A percentile compares a stretch with the other conserved stretches of the same genome.
Conservation (phyloP, 2,329 filamentous ascomycete species). For the Pseudogymnoascus sp. region DNA sequence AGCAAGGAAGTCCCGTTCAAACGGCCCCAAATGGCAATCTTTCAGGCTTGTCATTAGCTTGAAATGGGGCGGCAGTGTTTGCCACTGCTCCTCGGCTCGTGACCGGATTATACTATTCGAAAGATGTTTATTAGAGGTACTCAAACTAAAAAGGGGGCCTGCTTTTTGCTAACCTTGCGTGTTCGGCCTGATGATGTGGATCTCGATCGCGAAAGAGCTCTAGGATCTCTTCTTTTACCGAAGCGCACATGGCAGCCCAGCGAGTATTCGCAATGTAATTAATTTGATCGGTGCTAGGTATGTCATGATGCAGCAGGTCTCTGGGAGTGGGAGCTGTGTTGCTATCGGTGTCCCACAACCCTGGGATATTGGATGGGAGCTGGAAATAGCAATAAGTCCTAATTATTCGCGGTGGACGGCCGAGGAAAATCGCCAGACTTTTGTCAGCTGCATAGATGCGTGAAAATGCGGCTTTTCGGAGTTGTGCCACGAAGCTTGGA, state of each 20-base stretch:
- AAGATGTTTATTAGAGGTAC: neutral
- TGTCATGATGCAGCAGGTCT: conserved; percentile 16
- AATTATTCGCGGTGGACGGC: conserved; percentile 40
- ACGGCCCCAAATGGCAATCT: conserved; percentile 16
- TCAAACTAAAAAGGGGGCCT: neutral
- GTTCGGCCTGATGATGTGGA: conserved; percentile 10
- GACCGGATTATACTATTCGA: conserved; percentile 17
- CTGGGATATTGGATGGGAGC: conserved; percentile 21
- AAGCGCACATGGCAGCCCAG: conserved; percentile 28
- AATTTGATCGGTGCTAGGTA: neutral
- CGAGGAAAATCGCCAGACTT: conserved; percentile 42
- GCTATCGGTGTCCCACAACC: neutral
- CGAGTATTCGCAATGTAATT: conserved; percentile 22
- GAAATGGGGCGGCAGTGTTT: conserved; percentile 24
- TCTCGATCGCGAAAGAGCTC: conserved; percentile 24
- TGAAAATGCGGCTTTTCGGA: conserved; percentile 35
- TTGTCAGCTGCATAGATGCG: conserved; percentile 40
- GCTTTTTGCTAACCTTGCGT: conserved; percentile 16
- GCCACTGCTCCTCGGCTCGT: conserved; percentile 22
- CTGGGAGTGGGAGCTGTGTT: neutral
- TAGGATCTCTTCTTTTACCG: conserved; percentile 30
- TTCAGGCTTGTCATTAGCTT: conserved; percentile 17
- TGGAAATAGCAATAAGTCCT: conserved; percentile 35
- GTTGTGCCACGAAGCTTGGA: conserved; percentile 32
- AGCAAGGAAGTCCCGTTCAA: conserved; percentile 29